phyloP scores from a whole-genome alignment of 2,329 filamentous ascomycete genomes.

The Monilinia aucupariae region DNA sequence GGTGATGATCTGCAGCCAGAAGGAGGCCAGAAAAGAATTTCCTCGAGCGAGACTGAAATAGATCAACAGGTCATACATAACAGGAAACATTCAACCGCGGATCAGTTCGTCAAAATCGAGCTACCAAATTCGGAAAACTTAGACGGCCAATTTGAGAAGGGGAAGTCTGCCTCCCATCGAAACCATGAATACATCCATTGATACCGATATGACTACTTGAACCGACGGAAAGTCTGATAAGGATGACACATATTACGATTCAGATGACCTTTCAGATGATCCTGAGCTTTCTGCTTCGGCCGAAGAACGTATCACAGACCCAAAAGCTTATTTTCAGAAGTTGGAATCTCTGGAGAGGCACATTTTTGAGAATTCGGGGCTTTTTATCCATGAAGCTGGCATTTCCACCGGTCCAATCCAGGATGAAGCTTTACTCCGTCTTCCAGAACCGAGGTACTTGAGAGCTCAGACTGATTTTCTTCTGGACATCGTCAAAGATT shows the following conservation, averaged over 20 bases:
- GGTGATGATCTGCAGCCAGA: too few species aligned
- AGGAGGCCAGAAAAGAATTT: too few species aligned
- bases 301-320: conserved; percentile 1
- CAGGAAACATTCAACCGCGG: too few species aligned
- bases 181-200: background rate
- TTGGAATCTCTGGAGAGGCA: background rate
- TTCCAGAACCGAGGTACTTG: background rate
- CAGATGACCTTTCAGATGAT: conserved; percentile 1
- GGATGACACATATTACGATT: background rate
- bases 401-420: background rate
- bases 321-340: conserved; percentile 1
- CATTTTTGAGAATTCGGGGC: background rate
- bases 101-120: too few species aligned
- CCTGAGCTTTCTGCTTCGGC: background rate
- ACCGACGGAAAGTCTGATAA: background rate
- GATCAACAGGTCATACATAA: too few species aligned
- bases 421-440: background rate
- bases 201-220: background rate
- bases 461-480: background rate
- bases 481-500: background rate
- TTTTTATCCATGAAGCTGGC: background rate
- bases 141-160: too few species aligned
- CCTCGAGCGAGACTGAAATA: too few species aligned
- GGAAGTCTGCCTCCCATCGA: too few species aligned
- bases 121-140: too few species aligned